Conservation (phyloP, 371 early-diverging fungal genomes). For the Mucor racemosus region DNA sequence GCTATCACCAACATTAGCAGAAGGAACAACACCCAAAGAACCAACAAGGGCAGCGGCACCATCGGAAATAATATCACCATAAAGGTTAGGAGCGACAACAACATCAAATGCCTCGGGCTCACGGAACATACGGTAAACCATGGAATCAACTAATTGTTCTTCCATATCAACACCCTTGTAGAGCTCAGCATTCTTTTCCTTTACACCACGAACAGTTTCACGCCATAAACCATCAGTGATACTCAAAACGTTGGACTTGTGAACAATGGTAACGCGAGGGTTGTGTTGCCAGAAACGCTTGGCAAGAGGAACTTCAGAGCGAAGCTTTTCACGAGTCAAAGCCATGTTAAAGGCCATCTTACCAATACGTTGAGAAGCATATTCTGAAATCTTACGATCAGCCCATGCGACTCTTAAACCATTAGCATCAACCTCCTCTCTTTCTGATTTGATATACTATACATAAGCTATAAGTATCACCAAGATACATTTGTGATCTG, state of each 20-base stretch:
- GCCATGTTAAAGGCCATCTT: constrained; percentile 90
- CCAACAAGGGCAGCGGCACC: constrained; percentile 96
- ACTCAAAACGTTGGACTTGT: constrained; percentile 95
- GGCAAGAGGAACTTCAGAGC: constrained; percentile 60
- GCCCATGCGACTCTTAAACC: constrained; percentile 82
- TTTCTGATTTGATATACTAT: constrained; percentile 87
- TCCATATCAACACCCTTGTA: constrained; percentile 75
- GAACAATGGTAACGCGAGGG: constrained; percentile 92
- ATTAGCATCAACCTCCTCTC: constrained; percentile 69
- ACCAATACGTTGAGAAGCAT: constrained; percentile 85
- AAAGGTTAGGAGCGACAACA: constrained; percentile 93
- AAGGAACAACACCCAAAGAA: constrained; percentile 91
- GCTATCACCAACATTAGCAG: constrained; percentile 90
- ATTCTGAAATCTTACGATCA: constrained; percentile 87
- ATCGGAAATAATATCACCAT: constrained; percentile 95
- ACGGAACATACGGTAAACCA: constrained; percentile 97
- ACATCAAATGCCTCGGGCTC: constrained; percentile 96
- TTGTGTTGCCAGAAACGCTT: constrained; percentile 68
- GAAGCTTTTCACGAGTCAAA: constrained; percentile 73
- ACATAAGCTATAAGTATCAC: no score
- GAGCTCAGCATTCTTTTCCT: constrained; percentile 63
- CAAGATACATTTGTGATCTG: no score
- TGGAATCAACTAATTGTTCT: constrained; percentile 95
- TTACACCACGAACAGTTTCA: constrained; percentile 81
- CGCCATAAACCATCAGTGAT: constrained; percentile 95